These are phyloP conservation scores for Aureobasidium sp. DNA, from an alignment of 2,329 filamentous ascomycete genomes.

Conservation along the genomic window DNA sequence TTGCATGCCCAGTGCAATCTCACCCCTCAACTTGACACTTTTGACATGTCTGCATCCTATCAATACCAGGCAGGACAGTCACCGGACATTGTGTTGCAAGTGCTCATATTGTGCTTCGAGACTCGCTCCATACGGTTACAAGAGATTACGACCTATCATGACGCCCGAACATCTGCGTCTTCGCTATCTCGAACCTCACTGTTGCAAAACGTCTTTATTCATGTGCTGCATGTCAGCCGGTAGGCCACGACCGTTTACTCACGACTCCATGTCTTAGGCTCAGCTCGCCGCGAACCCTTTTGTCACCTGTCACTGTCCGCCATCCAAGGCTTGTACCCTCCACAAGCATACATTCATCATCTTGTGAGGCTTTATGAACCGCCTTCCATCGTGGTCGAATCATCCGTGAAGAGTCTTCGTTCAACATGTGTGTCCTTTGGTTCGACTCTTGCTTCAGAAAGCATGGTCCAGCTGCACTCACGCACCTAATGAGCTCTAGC, in stretches of 20 bases:
- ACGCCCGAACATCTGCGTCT: background rate
- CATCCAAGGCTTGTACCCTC: background rate
- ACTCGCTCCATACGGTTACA: no score
- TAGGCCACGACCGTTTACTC: background rate
- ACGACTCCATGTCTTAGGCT: background rate
- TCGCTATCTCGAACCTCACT: background rate
- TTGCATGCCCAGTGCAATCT: no score
- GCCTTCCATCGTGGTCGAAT: no score
- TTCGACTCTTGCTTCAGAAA: no score
- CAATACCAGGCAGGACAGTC: background rate
- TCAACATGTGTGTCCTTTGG: background rate
- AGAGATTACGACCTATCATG: no score
- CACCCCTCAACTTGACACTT: no score
- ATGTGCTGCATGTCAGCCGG: background rate
- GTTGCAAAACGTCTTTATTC: constrained; percentile 1
- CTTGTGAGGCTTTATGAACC: no score
- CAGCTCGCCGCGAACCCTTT: constrained; percentile 8
- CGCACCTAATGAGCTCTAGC: background rate
- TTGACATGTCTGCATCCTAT: background rate
- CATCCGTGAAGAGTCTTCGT: no score
- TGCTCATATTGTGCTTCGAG: background rate
- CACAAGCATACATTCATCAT: no score
- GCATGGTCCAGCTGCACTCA: no score
- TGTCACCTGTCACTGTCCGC: background rate
- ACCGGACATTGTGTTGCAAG: background rate